phyloP scores from a whole-genome alignment of 768 basidiomycete species.

The Fibroporia radiculosa region DNA sequence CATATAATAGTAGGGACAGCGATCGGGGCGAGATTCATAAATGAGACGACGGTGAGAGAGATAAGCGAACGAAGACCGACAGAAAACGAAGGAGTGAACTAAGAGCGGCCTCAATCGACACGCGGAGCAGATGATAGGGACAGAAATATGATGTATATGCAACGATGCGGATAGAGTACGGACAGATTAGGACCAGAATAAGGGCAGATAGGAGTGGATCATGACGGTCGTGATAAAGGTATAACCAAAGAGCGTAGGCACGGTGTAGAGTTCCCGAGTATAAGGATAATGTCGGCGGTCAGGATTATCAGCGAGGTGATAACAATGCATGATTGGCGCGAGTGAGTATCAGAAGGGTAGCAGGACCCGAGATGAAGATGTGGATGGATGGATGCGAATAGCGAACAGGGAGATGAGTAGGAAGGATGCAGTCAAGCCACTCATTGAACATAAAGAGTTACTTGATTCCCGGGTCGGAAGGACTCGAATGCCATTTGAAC shows the following conservation, averaged over 20 bases:
- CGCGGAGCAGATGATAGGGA: not conserved
- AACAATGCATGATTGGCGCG: slow-evolving; percentile 3
- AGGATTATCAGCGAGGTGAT: slow-evolving; percentile 8
- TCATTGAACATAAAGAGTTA: slow-evolving; percentile 75
- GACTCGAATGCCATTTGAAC: slow-evolving; percentile 92
- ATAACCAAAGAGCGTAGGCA: slow-evolving; percentile 15
- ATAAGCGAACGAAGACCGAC: not conserved
- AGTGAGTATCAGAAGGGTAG: slow-evolving; percentile 5
- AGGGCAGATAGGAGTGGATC: slow-evolving; percentile 10
- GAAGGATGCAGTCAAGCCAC: not conserved
- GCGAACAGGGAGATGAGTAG: slow-evolving; percentile 1
- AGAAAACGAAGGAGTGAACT: slow-evolving; percentile 2
- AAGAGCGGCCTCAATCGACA: slow-evolving; percentile 2
- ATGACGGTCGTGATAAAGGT: slow-evolving; percentile 16
- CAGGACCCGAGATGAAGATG: slow-evolving; percentile 6
- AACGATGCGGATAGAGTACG: slow-evolving; percentile 6
- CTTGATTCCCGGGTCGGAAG: slow-evolving; percentile 71
- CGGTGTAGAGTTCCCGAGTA: slow-evolving; percentile 16
- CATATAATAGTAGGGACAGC: slow-evolving; percentile 4
- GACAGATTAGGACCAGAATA: slow-evolving; percentile 1
- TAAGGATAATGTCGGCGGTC: slow-evolving; percentile 14
- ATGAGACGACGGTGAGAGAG: not conserved
- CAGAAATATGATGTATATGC: slow-evolving; percentile 4
- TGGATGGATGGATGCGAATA: not conserved
- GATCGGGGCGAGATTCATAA: slow-evolving; percentile 1